Evolutionary conservation across 352 stramenopile genomes (phyloP).

Genomic region (Pythium brachiatum): DNA sequence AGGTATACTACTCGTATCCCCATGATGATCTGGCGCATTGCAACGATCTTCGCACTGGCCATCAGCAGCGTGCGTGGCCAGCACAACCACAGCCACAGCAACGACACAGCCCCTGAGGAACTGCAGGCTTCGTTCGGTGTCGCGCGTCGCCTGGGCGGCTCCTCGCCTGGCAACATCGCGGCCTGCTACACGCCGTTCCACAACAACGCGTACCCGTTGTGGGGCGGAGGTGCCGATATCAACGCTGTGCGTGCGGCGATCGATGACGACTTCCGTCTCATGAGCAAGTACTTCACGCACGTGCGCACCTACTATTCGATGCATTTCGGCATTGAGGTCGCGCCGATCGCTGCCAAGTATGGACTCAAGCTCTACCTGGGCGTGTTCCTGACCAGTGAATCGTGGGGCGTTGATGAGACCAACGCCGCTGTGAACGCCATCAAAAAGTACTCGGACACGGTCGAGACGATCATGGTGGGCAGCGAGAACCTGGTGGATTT

Average conservation of each 20-base stretch:
- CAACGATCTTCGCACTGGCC: background rate
- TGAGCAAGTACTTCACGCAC: conserved; percentile 43
- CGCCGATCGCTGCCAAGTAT: conserved; percentile 43
- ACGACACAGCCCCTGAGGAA: background rate
- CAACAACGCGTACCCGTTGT: conserved; percentile 47
- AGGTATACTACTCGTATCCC: background rate
- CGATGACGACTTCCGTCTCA: conserved; percentile 44
- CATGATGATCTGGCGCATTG: conserved; percentile 1
- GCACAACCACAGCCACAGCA: background rate
- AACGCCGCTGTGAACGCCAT: conserved; percentile 40
- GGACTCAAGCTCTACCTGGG: conserved; percentile 55
- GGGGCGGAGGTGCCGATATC: conserved; percentile 10
- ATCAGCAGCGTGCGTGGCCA: background rate
- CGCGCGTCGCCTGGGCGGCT: background rate
- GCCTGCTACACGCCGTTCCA: conserved; percentile 59
- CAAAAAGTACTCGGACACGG: conserved; percentile 38
- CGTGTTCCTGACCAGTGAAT: conserved; percentile 48
- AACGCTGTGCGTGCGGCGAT: conserved; percentile 16
- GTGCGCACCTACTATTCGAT: conserved; percentile 65
- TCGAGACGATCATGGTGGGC: conserved; percentile 50
- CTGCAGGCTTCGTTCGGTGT: background rate
- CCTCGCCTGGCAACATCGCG: conserved; percentile 30
- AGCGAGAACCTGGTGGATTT: conserved; percentile 34
- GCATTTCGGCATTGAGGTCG: conserved; percentile 45
- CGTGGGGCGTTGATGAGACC: conserved; percentile 42